phyloP scores from a whole-genome alignment of 768 basidiomycete species.

The Psilocybe sp. region DNA sequence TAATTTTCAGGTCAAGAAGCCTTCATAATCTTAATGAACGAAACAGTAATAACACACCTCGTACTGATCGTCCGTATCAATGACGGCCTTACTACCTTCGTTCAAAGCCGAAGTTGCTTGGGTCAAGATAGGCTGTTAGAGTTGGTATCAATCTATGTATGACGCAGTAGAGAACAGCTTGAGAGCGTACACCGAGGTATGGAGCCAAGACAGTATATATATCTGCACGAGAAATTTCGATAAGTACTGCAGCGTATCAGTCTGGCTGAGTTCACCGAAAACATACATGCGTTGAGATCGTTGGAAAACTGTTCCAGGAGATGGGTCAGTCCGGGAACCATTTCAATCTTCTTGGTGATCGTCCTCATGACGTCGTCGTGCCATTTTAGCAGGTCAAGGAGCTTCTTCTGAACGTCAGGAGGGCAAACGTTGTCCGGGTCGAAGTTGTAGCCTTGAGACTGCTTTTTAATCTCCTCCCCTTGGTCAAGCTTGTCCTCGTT shows the following conservation, averaged over 20 bases:
- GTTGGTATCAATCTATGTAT: background rate
- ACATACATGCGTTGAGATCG: slow-evolving; percentile 63
- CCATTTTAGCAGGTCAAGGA: slow-evolving; percentile 60
- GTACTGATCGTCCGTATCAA: slow-evolving; percentile 68
- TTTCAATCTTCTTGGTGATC: slow-evolving; percentile 54
- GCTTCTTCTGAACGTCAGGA: slow-evolving; percentile 56
- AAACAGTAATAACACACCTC: slow-evolving; percentile 32
- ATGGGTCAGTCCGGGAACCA: slow-evolving; percentile 58
- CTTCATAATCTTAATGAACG: background rate
- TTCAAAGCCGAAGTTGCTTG: slow-evolving; percentile 55
- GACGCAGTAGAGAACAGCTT: background rate
- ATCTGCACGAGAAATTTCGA: slow-evolving; percentile 29
- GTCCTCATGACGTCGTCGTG: slow-evolving; percentile 57
- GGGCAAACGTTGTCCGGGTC: slow-evolving; percentile 62
- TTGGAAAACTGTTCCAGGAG: slow-evolving; percentile 63
- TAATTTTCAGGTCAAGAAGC: background rate
- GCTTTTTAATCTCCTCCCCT: slow-evolving; percentile 51
- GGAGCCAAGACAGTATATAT: slow-evolving; percentile 69
- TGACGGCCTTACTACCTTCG: slow-evolving; percentile 66
- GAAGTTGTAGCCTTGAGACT: slow-evolving; percentile 58
- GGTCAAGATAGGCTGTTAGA: slow-evolving; percentile 54
- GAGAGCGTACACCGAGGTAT: slow-evolving; percentile 46
- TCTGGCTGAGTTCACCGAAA: too few relatives aligned
- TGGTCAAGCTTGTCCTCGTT: slow-evolving; percentile 49
- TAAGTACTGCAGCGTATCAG: too few relatives aligned